Evolutionary conservation across 108 stramenopile species (phyloP), one percentile per base, ranked within the genome.

Genomic region (Cyclotella sp.): DNA sequence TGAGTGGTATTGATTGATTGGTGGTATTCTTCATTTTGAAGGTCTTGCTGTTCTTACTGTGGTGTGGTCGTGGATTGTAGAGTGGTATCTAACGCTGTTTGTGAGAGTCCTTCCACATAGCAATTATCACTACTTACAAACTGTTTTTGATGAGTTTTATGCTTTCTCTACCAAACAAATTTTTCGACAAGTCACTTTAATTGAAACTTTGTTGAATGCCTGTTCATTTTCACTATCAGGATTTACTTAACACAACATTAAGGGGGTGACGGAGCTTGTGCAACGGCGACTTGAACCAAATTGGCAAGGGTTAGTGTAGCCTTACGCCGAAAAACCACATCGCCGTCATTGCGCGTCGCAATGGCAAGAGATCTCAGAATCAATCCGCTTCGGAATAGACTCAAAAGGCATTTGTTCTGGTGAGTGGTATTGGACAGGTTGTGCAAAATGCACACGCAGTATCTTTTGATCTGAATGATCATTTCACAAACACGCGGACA

Each of bases 121-220:
- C 75, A 82, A 82, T 82, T 82, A 82, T 82, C 81, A 57, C 73
- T 62, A 44, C 81, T 76, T 72, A 82, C 21, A 81, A 58, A 21
- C 14, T 40, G 12, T 49, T 69, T 28, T 64, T 51, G n/a, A 9
- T 51, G 49, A 6, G 18, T 51, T 52, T 43, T 43, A 28, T 28
- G 2, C 46, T 12, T 21, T 18, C 40, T 57, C 24, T 28, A 74
- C 55, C 47, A 3, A 34, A 34, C 34, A 34, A 2, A 34, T 34
- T 6, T n/a, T n/a, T n/a, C n/a, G n/a, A n/a, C n/a, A n/a, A n/a
- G n/a, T n/a, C n/a, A n/a, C n/a, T n/a, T n/a, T n/a, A n/a, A n/a
- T n/a, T n/a, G n/a, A n/a, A n/a, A n/a, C n/a, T n/a, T n/a, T n/a
- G n/a, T n/a, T n/a, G n/a, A n/a, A n/a, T n/a, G n/a, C n/a, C n/a